phyloP scores from a whole-genome alignment of 805 yeast genomes.

The Suhomyces pyralidae region DNA sequence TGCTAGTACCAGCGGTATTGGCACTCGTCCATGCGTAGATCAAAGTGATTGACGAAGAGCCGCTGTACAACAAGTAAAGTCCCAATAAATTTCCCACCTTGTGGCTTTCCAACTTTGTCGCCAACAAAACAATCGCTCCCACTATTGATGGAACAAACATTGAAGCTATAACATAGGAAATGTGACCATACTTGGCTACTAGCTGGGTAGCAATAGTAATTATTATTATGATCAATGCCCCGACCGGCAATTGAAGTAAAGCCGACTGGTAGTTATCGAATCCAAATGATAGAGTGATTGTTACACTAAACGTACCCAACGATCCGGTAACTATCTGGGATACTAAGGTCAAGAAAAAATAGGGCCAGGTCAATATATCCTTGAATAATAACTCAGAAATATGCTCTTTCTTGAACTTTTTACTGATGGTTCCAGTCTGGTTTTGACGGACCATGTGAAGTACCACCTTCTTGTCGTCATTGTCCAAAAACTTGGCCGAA shows the following conservation, averaged over 20 bases:
- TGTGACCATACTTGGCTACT: slow-evolving; percentile 24
- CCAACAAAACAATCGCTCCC: slow-evolving; percentile 42
- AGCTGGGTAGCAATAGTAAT: slow-evolving; percentile 31
- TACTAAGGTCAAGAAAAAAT: slow-evolving; percentile 42
- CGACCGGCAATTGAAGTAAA: slow-evolving; percentile 52
- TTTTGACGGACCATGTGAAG: slow-evolving; percentile 45
- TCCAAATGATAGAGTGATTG: slow-evolving; percentile 52
- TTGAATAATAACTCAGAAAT: slow-evolving; percentile 43
- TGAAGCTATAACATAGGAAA: slow-evolving; percentile 21
- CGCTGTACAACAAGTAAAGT: slow-evolving; percentile 50
- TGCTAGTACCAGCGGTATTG: slow-evolving; percentile 74
- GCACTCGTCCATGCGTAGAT: slow-evolving; percentile 61
- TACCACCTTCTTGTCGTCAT: slow-evolving; percentile 39
- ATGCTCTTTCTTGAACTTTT: slow-evolving; percentile 44
- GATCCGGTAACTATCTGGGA: slow-evolving; percentile 52
- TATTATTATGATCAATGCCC: slow-evolving; percentile 27
- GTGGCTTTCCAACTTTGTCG: slow-evolving; percentile 20
- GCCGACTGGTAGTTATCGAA: slow-evolving; percentile 45
- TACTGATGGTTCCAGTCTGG: slow-evolving; percentile 53
- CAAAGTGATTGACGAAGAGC: slow-evolving; percentile 56
- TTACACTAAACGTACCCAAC: slow-evolving; percentile 50
- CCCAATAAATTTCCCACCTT: slow-evolving; percentile 48
- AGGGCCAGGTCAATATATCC: slow-evolving; percentile 51
- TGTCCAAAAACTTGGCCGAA: slow-evolving; percentile 34
- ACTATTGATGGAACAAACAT: slow-evolving; percentile 34